phyloP scores from a whole-genome alignment of 1,284 basidiomycete species.

The Ustilago bromivora region DNA sequence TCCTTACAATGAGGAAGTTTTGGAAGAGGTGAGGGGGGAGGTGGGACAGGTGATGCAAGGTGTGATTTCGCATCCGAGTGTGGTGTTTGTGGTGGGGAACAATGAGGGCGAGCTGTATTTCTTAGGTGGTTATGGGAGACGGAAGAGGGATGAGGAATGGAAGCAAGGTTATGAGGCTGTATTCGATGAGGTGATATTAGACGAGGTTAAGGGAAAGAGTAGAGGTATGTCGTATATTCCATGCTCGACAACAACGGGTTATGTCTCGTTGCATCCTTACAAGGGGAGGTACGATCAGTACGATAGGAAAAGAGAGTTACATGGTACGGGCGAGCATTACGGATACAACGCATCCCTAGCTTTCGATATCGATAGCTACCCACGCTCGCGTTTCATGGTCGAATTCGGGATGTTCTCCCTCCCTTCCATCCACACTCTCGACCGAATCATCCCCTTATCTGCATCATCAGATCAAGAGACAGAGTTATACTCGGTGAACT shows the following conservation, averaged over 20 bases:
- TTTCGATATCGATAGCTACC: conserved; percentile 75
- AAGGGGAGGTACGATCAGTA: conserved; percentile 74
- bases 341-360: conserved; percentile 75
- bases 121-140: conserved; percentile 21
- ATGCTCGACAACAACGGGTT: conserved; percentile 74
- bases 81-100: conserved; percentile 47
- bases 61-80: conserved; percentile 74
- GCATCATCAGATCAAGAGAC: conserved; percentile 55
- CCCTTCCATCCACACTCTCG: conserved; percentile 77
- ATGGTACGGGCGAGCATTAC: conserved; percentile 71
- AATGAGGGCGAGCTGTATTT: conserved; percentile 58
- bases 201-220: conserved; percentile 73
- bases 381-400: conserved; percentile 75
- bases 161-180: conserved; percentile 40
- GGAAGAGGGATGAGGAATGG: conserved; percentile 30
- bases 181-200: conserved; percentile 73
- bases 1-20: conserved; percentile 73
- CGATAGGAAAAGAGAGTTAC: conserved; percentile 73
- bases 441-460: conserved; percentile 74
- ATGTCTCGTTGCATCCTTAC: conserved; percentile 75
- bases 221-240: conserved; percentile 77
- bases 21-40: conserved; percentile 75
- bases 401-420: conserved; percentile 79
- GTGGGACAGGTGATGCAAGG: conserved; percentile 75
- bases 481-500: conserved; percentile 76